Conservation (phyloP, 2,329 filamentous ascomycete genomes). For the Pseudogymnoascus destructans region DNA sequence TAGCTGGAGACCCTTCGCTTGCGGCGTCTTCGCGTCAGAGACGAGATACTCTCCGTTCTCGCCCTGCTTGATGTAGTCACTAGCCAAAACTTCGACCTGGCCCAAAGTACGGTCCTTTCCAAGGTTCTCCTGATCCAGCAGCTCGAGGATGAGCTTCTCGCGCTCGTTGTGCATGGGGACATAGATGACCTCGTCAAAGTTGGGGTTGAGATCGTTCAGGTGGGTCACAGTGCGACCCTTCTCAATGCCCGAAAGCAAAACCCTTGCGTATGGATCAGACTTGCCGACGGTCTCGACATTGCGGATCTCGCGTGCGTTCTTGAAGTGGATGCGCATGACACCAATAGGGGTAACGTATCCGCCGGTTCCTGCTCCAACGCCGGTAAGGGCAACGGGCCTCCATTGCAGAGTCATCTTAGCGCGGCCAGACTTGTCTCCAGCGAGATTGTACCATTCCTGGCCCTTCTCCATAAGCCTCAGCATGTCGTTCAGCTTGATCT, state of each 20-base stretch:
- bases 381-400: conserved; percentile 84
- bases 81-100: conserved; percentile 59
- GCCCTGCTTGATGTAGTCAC: conserved; percentile 67
- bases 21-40: conserved; percentile 59
- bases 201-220: conserved; percentile 87
- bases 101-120: conserved; percentile 85
- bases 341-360: conserved; percentile 91
- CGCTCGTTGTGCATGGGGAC: conserved; percentile 75
- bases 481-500: conserved; percentile 92
- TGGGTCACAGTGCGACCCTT: conserved; percentile 90
- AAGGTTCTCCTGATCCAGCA: conserved; percentile 92
- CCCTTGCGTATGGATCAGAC: conserved; percentile 85
- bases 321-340: conserved; percentile 88
- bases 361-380: conserved; percentile 61
- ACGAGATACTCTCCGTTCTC: conserved; percentile 71
- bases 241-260: conserved; percentile 78
- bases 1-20: conserved; percentile 56
- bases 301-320: conserved; percentile 66
- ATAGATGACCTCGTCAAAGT: conserved; percentile 93
- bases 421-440: conserved; percentile 67
- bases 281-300: conserved; percentile 95
- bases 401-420: conserved; percentile 86
- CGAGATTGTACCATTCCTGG: conserved; percentile 89
- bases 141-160: conserved; percentile 77
- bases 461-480: conserved; percentile 81